Conservation (phyloP, 495 filamentous ascomycete genomes). For the Pseudoneurospora amorphoporcata region DNA sequence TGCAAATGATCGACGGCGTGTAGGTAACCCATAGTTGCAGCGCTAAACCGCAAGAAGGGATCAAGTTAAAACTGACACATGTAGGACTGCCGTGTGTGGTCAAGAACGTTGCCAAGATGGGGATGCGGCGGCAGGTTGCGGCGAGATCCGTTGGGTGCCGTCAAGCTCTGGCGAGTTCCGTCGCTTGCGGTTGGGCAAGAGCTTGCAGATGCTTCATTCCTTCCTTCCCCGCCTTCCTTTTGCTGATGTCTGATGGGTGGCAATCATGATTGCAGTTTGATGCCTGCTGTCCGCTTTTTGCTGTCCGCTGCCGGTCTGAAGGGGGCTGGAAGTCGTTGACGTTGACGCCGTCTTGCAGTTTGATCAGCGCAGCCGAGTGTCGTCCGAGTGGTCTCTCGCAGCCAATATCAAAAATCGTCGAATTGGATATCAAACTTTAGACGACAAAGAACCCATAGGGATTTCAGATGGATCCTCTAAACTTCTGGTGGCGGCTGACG, state of each 20-base stretch:
- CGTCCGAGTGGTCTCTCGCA: background rate
- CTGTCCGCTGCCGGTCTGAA: background rate
- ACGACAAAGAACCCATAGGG: background rate
- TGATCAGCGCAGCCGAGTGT: background rate
- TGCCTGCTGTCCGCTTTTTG: background rate
- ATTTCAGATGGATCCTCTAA: background rate
- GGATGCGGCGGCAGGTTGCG: background rate
- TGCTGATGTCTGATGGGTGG: background rate
- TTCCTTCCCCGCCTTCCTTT: background rate
- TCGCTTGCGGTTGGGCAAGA: background rate
- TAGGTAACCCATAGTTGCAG: background rate
- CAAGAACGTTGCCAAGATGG: background rate
- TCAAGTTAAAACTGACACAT: background rate
- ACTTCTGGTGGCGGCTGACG: background rate
- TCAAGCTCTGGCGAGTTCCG: background rate
- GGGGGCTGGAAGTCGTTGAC: background rate
- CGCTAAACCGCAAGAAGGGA: background rate
- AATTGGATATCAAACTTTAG: background rate
- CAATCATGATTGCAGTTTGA: background rate
- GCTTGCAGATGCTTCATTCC: background rate
- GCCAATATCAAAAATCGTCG: background rate
- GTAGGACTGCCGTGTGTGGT: background rate
- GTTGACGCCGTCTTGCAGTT: background rate
- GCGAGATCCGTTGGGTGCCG: background rate
- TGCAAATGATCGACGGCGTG: background rate